Evolutionary conservation across 164 flowering plant genomes (phyloP), one percentile per base, ranked within the genome.

Genomic region (Liquidambar formosana): DNA sequence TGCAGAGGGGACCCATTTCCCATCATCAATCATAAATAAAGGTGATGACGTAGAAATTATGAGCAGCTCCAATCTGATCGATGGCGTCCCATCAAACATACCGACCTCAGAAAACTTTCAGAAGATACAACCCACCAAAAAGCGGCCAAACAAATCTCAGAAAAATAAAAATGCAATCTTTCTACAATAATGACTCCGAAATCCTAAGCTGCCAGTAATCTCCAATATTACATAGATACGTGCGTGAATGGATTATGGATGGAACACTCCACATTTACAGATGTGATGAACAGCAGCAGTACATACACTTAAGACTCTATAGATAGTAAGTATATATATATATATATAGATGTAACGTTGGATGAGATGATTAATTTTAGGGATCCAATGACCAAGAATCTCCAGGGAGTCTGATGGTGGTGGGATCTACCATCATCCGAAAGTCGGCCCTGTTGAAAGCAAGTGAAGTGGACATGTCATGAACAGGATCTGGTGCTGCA

Each of bases 391-490:
- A 71, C 80, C 80, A 77, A 68, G 79, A 79, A 73, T 70, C 82
- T 63, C 47, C 81, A 43, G 66, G 60, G 61, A 63, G 57, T 54
- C 59, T 67, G 69, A 65, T 63, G 62, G 49, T 38, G 56, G 64
- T 64, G 54, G 72, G 58, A 79, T 81, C 83, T 59, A 76, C 58
- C 73, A 79, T 52, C 70, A 60, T 75, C 70, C 78, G 79, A 75
- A 78, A 70, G 72, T 71, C 61, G 45, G 75, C 27, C 71, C 71
- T 70, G 77, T 70, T 74, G 72, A 81, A 76, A 75, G 80, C 72
- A 67, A 67, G 54, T 69, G 88, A 75, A 66, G 80, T 69, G 61
- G 85, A 77, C 76, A 68, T 68, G 25, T 79, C 86, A 71, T 78
- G 73, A 73, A 53, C 66, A 46, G 53, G 22, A 2, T n/a, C n/a